Evolutionary conservation across 345 rosid genomes (phyloP), one percentile per base, ranked within the genome.

Genomic region (Mercurialis annua): DNA sequence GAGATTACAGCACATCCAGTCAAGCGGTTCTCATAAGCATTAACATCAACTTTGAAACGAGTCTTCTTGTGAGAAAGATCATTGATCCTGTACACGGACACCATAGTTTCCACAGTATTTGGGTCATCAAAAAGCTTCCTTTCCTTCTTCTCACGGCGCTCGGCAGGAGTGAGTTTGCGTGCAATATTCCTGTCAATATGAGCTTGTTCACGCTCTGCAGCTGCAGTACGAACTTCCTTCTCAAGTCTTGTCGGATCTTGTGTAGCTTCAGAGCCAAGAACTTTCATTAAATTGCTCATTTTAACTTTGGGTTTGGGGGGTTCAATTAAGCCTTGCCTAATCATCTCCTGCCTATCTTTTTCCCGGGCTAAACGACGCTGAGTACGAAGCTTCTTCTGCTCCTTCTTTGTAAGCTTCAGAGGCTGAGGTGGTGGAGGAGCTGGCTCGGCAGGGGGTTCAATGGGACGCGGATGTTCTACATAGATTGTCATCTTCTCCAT

Each of bases 161-260:
- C 99, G 14, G 96, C 87, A 24, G 97, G 97, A 49, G 99, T 91
- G 51, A 94, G 96, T 82, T 91, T 94, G 52, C 99, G 81, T 10
- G 98, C 96, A 30, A 87, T 77, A 48, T 91, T 91, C 80, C 98
- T 78, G 58, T 94, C 99, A 3, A 92, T 90, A 24, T 94, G 98
- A 81, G 98, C 98, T 70, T 92, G 99, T 71, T 94, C 98, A 63
- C 98, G 96, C 84, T 91, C 99, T 5, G 95, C 98, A 54, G 97
- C 99, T 33, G 97, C 97, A 65, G 83, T 90, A 12, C 90, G 90
- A 66, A 94, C 83, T 81, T 94, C 96, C 83, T 74, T 91, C 76
- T 94, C 99, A 27, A 94, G 99, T 77, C 81, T 84, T 34, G 98
- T 94, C 24, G 99, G 98, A 70, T 94, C 99, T 75, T 91, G 97